A percentile compares a stretch with the other conserved stretches of the same genome.
These are phyloP conservation scores for Oryza nivara DNA, from an alignment of 176 grass and related monocot species.

Conservation along the genomic window DNA sequence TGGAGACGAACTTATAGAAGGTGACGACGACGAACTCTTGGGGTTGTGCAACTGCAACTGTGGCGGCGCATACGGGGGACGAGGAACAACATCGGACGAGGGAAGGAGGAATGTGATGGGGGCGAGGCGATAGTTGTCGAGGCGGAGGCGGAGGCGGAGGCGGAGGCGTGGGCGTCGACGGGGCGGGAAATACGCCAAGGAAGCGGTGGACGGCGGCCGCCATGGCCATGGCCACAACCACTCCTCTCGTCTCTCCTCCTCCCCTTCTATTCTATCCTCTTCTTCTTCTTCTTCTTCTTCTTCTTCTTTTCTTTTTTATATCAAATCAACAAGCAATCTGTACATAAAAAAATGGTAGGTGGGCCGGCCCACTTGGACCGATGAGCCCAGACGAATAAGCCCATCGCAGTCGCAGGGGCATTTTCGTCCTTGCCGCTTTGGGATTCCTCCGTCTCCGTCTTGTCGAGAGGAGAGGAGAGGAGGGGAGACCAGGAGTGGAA, in stretches of 20 bases:
- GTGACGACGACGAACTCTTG: conserved; percentile 63
- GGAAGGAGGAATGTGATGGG: not conserved
- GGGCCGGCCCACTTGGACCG: too few relatives aligned
- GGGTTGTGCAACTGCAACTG: not conserved
- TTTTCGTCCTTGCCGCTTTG: too few relatives aligned
- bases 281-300: not conserved
- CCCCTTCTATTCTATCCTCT: too few relatives aligned
- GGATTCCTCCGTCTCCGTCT: too few relatives aligned
- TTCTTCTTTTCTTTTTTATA: not conserved
- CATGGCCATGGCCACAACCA: conserved; percentile 41
- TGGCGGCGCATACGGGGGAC: conserved; percentile 11
- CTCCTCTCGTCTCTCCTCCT: not conserved
- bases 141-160: not conserved
- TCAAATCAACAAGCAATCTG: too few relatives aligned
- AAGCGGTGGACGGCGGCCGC: conserved; percentile 27
- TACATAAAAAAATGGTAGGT: too few relatives aligned
- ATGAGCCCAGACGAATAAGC: too few relatives aligned
- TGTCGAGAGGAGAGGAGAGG: too few relatives aligned
- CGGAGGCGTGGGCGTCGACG: not conserved
- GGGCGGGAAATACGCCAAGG: conserved; percentile 21
- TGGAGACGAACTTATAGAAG: conserved; percentile 83
- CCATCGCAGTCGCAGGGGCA: too few relatives aligned
- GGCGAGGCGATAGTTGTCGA: not conserved
- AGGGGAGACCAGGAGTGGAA: too few relatives aligned
- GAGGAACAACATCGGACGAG: conserved; percentile 6